Percentiles rank a stretch among this genome's conserved stretches.
Evolutionary conservation across 1,139 yeast species (phyloP).

Genomic region (Candida sanyaensis): DNA sequence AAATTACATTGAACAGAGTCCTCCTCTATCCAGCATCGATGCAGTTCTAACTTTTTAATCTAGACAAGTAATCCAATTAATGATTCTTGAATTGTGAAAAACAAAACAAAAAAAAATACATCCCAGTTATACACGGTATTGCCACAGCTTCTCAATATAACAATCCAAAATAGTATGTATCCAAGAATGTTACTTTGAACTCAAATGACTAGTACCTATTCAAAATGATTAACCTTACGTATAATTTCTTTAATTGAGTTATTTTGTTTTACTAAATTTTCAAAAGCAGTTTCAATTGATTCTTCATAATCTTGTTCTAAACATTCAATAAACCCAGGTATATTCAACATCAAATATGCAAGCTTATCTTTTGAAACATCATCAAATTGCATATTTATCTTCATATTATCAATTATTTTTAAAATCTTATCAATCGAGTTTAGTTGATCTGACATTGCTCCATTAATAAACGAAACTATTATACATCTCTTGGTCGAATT

Average conservation of each 20-base stretch:
- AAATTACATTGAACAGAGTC: too few species aligned
- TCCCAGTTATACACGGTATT: too few species aligned
- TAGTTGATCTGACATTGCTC: background rate
- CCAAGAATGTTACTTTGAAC: too few species aligned
- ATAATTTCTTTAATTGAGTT: slow-evolving; percentile 11
- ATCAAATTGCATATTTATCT: slow-evolving; percentile 5
- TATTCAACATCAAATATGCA: slow-evolving; percentile 12
- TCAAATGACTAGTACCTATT: too few species aligned
- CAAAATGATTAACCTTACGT: too few species aligned
- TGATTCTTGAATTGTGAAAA: too few species aligned
- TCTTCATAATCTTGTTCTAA: slow-evolving; percentile 4
- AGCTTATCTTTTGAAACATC: slow-evolving; percentile 10
- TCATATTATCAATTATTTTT: background rate
- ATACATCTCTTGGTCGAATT: slow-evolving; percentile 3
- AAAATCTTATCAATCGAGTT: slow-evolving; percentile 4
- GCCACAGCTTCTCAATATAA: too few species aligned
- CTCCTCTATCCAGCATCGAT: too few species aligned
- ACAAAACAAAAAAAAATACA: too few species aligned
- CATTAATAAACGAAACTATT: background rate
- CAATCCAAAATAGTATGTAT: too few species aligned
- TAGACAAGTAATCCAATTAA: too few species aligned
- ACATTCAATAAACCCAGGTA: slow-evolving; percentile 10
- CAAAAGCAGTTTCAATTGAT: slow-evolving; percentile 6
- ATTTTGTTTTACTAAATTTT: slow-evolving; percentile 6
- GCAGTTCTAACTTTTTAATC: too few species aligned